Base-by-base conservation (phyloP, 306 rosid species). In the Rosa persica region DNA sequence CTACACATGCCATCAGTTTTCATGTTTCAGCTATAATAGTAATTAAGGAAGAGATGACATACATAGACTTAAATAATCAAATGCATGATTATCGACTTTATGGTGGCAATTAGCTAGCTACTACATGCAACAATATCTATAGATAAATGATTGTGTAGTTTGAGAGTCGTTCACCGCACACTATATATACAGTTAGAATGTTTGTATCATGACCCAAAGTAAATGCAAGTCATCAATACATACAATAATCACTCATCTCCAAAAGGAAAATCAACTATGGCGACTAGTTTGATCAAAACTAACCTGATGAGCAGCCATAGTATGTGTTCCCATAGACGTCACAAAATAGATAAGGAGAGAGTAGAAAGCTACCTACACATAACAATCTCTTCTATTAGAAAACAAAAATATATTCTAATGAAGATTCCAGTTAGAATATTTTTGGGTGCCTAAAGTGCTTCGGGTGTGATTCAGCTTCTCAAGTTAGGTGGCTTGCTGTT, bases 121-220 rank as follows among this genome's bases (percentile, higher is more conserved):
- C 34, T 1, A 30, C 34, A 30, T 30, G 34, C 34, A 30, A 30
- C 34, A 30, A 2, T 1, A 30, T 30, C 34, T 30, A 2, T 30
- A 79, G 92, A 94, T 90, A 94, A 92, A 94, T 52, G 98, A 85
- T 64, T 94, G 97, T 22, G 98, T 97, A 65, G 98, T 90, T 87
- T 94, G 98, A 67, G 97, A 92, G 65, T 92, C 93, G 97, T 81
- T 94, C 97, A 58, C 98, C 98, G 96, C 94, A 94, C 58, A 94
- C 97, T 1, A 96, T 87, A 87, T 1, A 96, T 87, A 87, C 96
- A 90, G 83, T 83, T 88, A 72, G 80, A 87, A 89, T 15, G 90
- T 86, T 90, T 94, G 97, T 78, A 94, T 57, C 97, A 94, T 88
- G 88, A 92, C 98, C 98, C 92, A 82, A 73, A 73, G 79, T 19